A percentile compares a stretch with the other conserved stretches of the same genome.
These are phyloP conservation scores for Irpex rosettiformis DNA, from an alignment of 1,284 basidiomycete species.

Conservation along the genomic window DNA sequence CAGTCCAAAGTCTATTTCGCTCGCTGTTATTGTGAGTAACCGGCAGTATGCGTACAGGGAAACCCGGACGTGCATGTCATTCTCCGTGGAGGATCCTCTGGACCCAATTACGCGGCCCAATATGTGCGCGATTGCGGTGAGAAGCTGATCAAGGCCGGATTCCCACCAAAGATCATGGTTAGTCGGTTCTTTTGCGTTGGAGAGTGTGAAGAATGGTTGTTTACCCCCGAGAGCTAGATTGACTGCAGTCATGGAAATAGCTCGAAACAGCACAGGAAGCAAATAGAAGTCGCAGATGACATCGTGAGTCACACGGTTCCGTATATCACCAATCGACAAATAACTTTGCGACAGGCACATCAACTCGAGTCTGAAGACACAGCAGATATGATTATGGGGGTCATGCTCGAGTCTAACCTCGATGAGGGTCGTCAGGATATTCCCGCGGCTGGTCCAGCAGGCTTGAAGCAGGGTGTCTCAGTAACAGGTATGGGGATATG, in stretches of 20 bases:
- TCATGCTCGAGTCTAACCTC: slow-evolving; percentile 97
- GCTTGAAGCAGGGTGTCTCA: slow-evolving; percentile 84
- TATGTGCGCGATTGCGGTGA: slow-evolving; percentile 75
- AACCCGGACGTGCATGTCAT: slow-evolving; percentile 92
- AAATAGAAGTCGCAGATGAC: slow-evolving; percentile 81
- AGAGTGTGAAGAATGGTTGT: neutral
- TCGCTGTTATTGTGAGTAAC: neutral
- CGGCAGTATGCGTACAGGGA: slow-evolving; percentile 41
- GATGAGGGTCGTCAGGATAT: slow-evolving; percentile 89
- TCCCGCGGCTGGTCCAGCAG: slow-evolving; percentile 71
- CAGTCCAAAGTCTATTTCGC: slow-evolving; percentile 19
- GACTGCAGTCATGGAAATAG: slow-evolving; percentile 97
- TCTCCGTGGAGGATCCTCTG: slow-evolving; percentile 81
- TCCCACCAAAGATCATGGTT: slow-evolving; percentile 83
- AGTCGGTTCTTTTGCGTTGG: slow-evolving; percentile 19
- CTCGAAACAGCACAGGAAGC: slow-evolving; percentile 81
- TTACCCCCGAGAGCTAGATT: slow-evolving; percentile 46
- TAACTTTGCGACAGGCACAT: slow-evolving; percentile 44
- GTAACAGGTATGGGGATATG: slow-evolving; percentile 49
- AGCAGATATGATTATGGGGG: slow-evolving; percentile 82
- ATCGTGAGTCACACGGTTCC: slow-evolving; percentile 52
- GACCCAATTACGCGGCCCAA: slow-evolving; percentile 83
- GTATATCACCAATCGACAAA: neutral
- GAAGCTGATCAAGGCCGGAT: slow-evolving; percentile 79
- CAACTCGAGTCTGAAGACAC: slow-evolving; percentile 75